phyloP scores from a whole-genome alignment of 2,329 filamentous ascomycete species.

The Colletotrichum navitas region DNA sequence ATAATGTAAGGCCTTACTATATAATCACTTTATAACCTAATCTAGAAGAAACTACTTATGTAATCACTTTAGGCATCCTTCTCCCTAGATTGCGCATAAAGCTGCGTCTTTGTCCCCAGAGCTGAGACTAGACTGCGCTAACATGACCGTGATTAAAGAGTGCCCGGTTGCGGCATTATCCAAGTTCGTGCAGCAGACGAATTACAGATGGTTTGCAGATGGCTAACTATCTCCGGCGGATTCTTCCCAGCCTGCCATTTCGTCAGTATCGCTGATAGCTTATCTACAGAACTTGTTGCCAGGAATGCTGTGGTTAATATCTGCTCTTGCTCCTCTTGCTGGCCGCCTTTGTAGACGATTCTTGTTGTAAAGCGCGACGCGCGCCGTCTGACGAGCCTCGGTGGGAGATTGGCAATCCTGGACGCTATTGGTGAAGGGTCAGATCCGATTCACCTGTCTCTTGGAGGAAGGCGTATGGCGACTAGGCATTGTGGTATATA shows the following conservation, averaged over 20 bases:
- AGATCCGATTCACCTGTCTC: not conserved
- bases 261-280: not conserved
- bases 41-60: not conserved
- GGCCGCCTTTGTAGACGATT: not conserved
- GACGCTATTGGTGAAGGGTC: not conserved
- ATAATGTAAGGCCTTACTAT: not conserved
- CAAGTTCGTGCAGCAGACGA: not conserved
- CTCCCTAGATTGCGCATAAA: not conserved
- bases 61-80: not conserved
- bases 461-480: not conserved
- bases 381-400: too few relatives aligned
- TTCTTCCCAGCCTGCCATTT: conserved; percentile 9
- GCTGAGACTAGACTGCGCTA: not conserved
- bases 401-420: not conserved
- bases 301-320: not conserved
- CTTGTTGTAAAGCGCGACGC: not conserved
- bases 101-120: not conserved
- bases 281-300: not conserved
- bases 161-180: not conserved
- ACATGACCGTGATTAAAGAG: conserved; percentile 14
- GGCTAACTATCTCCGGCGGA: not conserved
- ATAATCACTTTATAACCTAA: not conserved
- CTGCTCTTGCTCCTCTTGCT: not conserved
- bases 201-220: not conserved
- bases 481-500: too few relatives aligned